Conservation (phyloP, 495 filamentous ascomycete genomes). For the Neurospora sp. region DNA sequence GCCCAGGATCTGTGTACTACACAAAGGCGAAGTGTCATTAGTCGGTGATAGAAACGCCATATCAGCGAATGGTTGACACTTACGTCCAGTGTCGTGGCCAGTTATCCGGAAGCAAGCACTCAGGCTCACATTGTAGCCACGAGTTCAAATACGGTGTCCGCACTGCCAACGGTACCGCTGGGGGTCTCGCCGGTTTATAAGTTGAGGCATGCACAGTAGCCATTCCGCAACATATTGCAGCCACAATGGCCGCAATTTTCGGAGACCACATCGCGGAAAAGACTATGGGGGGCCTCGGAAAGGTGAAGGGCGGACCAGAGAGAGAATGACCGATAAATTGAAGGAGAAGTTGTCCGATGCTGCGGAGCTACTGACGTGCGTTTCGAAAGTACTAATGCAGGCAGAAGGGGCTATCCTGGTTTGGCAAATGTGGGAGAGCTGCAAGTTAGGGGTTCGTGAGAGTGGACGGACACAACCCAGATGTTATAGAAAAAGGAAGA, state of each 20-base stretch:
- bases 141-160: conserved; percentile 23
- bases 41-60: not conserved
- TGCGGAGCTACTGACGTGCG: not conserved
- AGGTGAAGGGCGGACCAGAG: not conserved
- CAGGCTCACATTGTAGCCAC: conserved; percentile 20
- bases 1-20: conserved; percentile 55
- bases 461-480: not conserved
- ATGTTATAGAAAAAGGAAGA: not conserved
- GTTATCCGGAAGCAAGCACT: conserved; percentile 13
- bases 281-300: not conserved
- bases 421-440: not conserved
- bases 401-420: not conserved
- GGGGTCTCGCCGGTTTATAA: conserved; percentile 14
- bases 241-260: conserved; percentile 3
- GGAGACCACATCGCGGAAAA: conserved; percentile 3
- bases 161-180: conserved; percentile 18
- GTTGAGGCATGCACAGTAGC: conserved; percentile 2
- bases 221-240: conserved; percentile 2
- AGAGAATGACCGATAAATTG: not conserved
- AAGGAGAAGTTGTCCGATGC: not conserved
- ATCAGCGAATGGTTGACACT: not conserved
- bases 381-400: not conserved
- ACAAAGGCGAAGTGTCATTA: conserved; percentile 35
- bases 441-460: not conserved
- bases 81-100: conserved; percentile 24